Evolutionary conservation across 129 eudicot genomes (phyloP).

Genomic region (Tagetes patula): DNA sequence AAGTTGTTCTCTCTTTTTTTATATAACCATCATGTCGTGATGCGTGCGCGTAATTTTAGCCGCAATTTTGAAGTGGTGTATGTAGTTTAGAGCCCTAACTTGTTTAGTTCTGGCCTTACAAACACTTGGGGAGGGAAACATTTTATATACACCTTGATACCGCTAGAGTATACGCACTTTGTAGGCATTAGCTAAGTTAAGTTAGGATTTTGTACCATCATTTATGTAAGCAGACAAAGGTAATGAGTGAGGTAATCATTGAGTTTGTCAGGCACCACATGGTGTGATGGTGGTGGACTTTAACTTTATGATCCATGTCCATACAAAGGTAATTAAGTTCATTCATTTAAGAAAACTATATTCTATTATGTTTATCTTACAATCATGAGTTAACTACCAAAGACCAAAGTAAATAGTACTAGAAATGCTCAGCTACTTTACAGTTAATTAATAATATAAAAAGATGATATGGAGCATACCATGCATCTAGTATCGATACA

Average conservation of each 20-base stretch:
- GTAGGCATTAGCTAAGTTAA: not conserved
- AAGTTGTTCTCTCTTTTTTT: not conserved
- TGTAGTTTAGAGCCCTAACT: not conserved
- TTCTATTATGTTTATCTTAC: constrained; percentile 10
- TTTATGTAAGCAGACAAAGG: not conserved
- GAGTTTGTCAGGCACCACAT: not conserved
- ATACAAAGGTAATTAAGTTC: not conserved
- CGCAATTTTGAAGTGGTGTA: not conserved
- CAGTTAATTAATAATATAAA: constrained; percentile 27
- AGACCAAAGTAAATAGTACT: not conserved
- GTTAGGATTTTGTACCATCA: not conserved
- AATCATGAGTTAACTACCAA: constrained; percentile 14
- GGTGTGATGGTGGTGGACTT: constrained; percentile 8
- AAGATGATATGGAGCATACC: not conserved
- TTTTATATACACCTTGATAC: too few relatives aligned
- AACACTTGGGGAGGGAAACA: too few relatives aligned
- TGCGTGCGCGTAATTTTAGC: not conserved
- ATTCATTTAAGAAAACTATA: not conserved
- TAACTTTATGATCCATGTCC: not conserved
- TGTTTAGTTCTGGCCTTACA: not conserved
- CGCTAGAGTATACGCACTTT: too few relatives aligned
- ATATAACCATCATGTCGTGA: not conserved
- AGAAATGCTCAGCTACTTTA: constrained; percentile 29
- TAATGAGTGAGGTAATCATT: constrained; percentile 8
- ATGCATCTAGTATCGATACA: constrained; percentile 15